phyloP scores from a whole-genome alignment of 2,329 filamentous ascomycete genomes.

The Penicillium sp. region DNA sequence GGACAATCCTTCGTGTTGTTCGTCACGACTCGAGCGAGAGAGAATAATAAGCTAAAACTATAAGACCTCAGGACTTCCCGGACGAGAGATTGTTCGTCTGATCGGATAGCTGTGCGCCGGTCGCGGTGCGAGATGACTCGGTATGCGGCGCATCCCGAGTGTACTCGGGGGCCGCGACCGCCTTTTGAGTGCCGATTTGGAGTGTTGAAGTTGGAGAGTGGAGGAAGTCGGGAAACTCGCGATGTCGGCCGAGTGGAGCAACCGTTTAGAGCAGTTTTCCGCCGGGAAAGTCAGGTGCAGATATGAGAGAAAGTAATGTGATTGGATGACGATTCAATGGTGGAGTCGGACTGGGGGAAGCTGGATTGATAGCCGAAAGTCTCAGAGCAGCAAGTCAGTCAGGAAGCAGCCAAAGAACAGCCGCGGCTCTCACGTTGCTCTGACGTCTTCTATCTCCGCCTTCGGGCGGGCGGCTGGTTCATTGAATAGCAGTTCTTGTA shows the following conservation, averaged over 20 bases:
- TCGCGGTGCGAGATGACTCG: slow-evolving; percentile 23
- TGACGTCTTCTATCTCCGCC: slow-evolving; percentile 34
- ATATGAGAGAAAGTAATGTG: not conserved
- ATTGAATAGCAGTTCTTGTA: slow-evolving; percentile 14
- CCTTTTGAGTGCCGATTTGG: slow-evolving; percentile 8
- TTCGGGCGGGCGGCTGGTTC: slow-evolving; percentile 29
- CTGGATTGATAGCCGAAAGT: slow-evolving; percentile 2
- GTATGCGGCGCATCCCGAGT: slow-evolving; percentile 31
- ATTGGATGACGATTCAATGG: not conserved
- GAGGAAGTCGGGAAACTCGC: slow-evolving; percentile 22
- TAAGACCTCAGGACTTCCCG: slow-evolving; percentile 22
- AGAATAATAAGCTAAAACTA: slow-evolving; percentile 18
- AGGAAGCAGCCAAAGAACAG: no score
- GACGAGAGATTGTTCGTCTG: slow-evolving; percentile 13
- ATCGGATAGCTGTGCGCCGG: slow-evolving; percentile 13
- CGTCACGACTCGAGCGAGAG: not conserved
- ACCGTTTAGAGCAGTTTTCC: slow-evolving; percentile 25
- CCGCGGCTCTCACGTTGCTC: slow-evolving; percentile 28
- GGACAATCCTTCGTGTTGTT: slow-evolving; percentile 19
- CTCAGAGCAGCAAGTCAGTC: no score
- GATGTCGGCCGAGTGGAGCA: slow-evolving; percentile 35
- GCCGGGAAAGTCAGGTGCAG: slow-evolving; percentile 28
- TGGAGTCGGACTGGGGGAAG: slow-evolving; percentile 6
- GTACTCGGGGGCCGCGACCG: slow-evolving; percentile 5
- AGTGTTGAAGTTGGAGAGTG: not conserved